Conservation (phyloP, 768 basidiomycete species). For the Suillus luteus region DNA sequence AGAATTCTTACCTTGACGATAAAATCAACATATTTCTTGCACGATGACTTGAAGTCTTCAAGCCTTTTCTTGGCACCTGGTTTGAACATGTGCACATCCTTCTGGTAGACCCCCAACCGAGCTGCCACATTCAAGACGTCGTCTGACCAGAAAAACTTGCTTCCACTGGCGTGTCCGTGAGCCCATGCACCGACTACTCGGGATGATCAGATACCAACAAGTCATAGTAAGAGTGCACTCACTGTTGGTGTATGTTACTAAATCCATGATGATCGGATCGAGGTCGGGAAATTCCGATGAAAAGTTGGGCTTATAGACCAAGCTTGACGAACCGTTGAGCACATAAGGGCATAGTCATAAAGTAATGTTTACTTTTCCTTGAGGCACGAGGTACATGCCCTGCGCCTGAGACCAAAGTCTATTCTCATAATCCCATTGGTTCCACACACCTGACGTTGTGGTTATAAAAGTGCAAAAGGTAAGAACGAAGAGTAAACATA, state of each 20-base stretch:
- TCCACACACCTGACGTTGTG: slow-evolving; percentile 15
- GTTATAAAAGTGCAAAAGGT: slow-evolving; percentile 2
- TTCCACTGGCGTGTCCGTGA: slow-evolving; percentile 27
- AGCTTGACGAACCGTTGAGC: slow-evolving; percentile 26
- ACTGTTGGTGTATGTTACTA: slow-evolving; percentile 38
- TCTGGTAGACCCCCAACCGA: slow-evolving; percentile 18
- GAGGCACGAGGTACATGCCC: slow-evolving; percentile 20
- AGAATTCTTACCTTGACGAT: background rate
- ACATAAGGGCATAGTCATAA: background rate
- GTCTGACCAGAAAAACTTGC: slow-evolving; percentile 36
- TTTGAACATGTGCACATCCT: slow-evolving; percentile 22
- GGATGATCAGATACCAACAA: slow-evolving; percentile 2
- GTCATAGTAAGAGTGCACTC: slow-evolving; percentile 1
- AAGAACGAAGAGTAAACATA: slow-evolving; percentile 8
- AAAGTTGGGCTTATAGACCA: slow-evolving; percentile 16
- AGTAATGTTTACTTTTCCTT: slow-evolving; percentile 19
- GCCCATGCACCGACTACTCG: slow-evolving; percentile 34
- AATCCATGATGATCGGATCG: slow-evolving; percentile 28
- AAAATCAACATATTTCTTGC: slow-evolving; percentile 17
- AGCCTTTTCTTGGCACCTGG: slow-evolving; percentile 28
- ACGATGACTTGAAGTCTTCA: slow-evolving; percentile 26
- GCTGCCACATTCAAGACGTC: slow-evolving; percentile 32
- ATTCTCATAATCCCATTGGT: slow-evolving; percentile 18
- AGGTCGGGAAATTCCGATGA: slow-evolving; percentile 27
- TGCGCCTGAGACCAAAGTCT: slow-evolving; percentile 21